Conservation (phyloP, 129 eudicot species). For the Artemisia tridentata region DNA sequence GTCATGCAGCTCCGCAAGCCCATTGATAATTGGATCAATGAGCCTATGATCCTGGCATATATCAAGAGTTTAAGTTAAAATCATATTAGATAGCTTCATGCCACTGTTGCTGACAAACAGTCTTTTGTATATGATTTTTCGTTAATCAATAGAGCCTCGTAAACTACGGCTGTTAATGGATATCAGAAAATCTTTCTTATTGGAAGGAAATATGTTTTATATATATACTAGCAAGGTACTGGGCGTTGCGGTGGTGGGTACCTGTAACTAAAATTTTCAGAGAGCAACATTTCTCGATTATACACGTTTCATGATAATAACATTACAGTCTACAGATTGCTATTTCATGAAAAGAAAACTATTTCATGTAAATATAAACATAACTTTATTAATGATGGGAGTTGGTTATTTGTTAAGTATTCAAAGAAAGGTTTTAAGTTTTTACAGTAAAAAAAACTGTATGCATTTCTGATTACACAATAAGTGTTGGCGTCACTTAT, state of each 20-base stretch:
- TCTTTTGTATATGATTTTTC: background rate
- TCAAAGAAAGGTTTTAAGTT: background rate
- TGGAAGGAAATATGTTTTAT: background rate
- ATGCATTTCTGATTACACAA: background rate
- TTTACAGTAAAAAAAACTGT: background rate
- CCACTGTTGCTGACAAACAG: slow-evolving; percentile 13
- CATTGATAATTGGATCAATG: slow-evolving; percentile 58
- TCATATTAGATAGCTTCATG: background rate
- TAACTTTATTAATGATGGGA: background rate
- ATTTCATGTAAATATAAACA: too few relatives aligned
- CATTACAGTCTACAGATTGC: too few relatives aligned
- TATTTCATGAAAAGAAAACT: too few relatives aligned
- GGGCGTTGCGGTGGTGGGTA: too few relatives aligned
- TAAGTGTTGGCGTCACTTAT: background rate
- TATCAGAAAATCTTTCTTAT: background rate
- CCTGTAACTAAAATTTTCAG: too few relatives aligned
- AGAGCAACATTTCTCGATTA: too few relatives aligned
- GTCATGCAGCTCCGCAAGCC: slow-evolving; percentile 68
- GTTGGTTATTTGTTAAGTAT: background rate
- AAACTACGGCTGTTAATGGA: slow-evolving; percentile 4
- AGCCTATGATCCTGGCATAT: slow-evolving; percentile 63
- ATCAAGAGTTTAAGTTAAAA: background rate
- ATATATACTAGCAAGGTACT: background rate
- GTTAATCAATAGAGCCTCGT: slow-evolving; percentile 16
- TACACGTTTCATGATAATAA: too few relatives aligned